These are phyloP conservation scores for Fusarium pilosicola DNA, from an alignment of 2,329 filamentous ascomycete genomes.

Conservation along the genomic window DNA sequence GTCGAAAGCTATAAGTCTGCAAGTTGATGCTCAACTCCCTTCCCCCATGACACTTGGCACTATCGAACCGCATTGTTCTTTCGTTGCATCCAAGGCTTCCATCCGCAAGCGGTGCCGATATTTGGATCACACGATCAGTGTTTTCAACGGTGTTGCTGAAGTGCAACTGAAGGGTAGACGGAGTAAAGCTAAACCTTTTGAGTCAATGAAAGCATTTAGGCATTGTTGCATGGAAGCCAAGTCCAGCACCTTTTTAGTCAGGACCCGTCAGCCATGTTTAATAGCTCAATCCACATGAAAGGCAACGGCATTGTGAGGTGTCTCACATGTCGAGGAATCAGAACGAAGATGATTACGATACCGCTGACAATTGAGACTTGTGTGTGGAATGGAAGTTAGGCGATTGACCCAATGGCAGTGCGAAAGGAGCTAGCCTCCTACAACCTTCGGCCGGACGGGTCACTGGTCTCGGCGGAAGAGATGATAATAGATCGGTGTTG, in stretches of 20 bases:
- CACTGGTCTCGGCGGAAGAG: not conserved
- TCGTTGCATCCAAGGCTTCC: not conserved
- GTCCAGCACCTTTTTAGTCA: conserved; percentile 3
- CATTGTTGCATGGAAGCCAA: conserved; percentile 1
- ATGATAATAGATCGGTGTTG: not conserved
- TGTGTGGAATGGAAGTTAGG: conserved; percentile 34
- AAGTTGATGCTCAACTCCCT: not conserved
- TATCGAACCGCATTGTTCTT: not conserved
- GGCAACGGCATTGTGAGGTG: conserved; percentile 16
- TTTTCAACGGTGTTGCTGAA: not conserved
- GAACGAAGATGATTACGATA: conserved; percentile 23
- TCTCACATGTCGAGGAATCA: conserved; percentile 30
- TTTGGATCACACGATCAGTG: conserved; percentile 14
- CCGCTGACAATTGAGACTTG: conserved; percentile 35
- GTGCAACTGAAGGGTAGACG: not conserved
- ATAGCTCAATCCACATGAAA: conserved; percentile 19
- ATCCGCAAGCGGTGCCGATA: not conserved
- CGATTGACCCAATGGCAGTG: conserved; percentile 36
- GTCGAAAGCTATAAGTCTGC: not conserved
- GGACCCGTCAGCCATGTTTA: conserved; percentile 7
- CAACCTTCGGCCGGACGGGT: conserved; percentile 3
- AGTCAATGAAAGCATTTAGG: not conserved
- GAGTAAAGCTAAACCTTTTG: not conserved
- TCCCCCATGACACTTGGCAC: not conserved
- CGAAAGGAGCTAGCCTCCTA: conserved; percentile 22